Conservation (phyloP, 805 yeast species). For the Teunomyces pallodes region DNA sequence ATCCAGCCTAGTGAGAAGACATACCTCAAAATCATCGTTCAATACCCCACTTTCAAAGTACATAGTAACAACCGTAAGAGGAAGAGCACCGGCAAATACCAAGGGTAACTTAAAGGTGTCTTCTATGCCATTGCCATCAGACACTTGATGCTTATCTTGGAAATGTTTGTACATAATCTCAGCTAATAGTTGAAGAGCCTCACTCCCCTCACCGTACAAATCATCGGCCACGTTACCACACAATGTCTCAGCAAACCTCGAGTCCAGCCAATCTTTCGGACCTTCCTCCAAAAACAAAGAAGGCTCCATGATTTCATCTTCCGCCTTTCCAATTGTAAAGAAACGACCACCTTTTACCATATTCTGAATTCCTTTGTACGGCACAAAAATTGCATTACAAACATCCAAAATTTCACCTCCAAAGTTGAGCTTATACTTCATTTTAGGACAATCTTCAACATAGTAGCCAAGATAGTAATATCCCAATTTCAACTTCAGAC, state of each 20-base stretch:
- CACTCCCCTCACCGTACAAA: too few relatives aligned
- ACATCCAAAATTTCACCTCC: slow-evolving; percentile 73
- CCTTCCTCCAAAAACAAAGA: background rate
- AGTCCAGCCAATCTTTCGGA: background rate
- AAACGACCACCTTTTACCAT: slow-evolving; percentile 28
- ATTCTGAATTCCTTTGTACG: slow-evolving; percentile 29
- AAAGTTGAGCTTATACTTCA: slow-evolving; percentile 76
- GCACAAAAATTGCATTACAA: slow-evolving; percentile 43
- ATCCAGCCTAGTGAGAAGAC: slow-evolving; percentile 8
- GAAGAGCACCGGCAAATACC: slow-evolving; percentile 51
- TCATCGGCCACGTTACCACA: slow-evolving; percentile 13
- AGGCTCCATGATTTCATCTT: slow-evolving; percentile 11
- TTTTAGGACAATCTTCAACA: slow-evolving; percentile 74
- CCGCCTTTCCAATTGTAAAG: slow-evolving; percentile 22
- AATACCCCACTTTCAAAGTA: slow-evolving; percentile 28
- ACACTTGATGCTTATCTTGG: slow-evolving; percentile 10
- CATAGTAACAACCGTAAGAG: slow-evolving; percentile 44
- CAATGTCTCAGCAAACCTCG: slow-evolving; percentile 5
- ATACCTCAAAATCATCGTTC: slow-evolving; percentile 14
- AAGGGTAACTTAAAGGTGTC: slow-evolving; percentile 27
- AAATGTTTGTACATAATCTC: slow-evolving; percentile 12
- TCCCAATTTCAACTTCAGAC: slow-evolving; percentile 42
- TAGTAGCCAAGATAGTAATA: slow-evolving; percentile 81
- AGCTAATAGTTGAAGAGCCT: slow-evolving; percentile 13
- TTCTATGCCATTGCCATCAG: background rate